Percentiles rank a stretch among this genome's conserved stretches.
Conservation (phyloP, 345 rosid genomes). For the Populus euphratica region DNA sequence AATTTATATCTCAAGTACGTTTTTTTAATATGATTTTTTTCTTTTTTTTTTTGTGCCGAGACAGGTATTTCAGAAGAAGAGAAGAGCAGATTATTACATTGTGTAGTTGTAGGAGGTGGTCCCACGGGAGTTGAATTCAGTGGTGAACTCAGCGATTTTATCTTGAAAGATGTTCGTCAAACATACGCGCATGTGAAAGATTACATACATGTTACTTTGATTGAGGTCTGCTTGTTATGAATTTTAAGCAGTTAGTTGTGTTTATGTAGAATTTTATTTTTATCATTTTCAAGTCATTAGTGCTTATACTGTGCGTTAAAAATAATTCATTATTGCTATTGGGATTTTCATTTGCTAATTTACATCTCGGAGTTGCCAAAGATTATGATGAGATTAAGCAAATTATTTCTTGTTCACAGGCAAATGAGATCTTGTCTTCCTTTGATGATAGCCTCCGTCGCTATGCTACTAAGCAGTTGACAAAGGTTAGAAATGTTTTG, state of each 20-base stretch:
- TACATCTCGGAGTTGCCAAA: neutral
- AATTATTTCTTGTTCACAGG: slow-evolving; percentile 40
- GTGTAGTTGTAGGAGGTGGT: slow-evolving; percentile 98
- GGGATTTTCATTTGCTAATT: neutral
- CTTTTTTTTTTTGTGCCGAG: slow-evolving; percentile 3
- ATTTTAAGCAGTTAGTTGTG: neutral
- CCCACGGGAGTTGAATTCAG: slow-evolving; percentile 98
- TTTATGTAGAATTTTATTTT: neutral
- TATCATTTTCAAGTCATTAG: neutral
- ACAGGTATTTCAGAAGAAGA: slow-evolving; percentile 74
- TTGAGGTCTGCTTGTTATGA: slow-evolving; percentile 61
- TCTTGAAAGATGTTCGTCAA: slow-evolving; percentile 76
- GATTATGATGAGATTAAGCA: neutral
- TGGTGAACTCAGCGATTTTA: slow-evolving; percentile 94
- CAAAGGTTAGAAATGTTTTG: slow-evolving; percentile 47
- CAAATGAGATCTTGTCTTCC: slow-evolving; percentile 87
- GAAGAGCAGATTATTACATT: slow-evolving; percentile 74
- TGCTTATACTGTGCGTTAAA: neutral
- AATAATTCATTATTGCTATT: neutral
- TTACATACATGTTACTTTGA: slow-evolving; percentile 81
- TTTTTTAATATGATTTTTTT: neutral
- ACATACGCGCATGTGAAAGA: slow-evolving; percentile 82
- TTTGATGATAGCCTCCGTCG: slow-evolving; percentile 88
- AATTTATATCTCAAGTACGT: neutral
- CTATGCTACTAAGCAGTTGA: slow-evolving; percentile 88